These are phyloP conservation scores for Actinidia polygama DNA, from an alignment of 179 eudicot genomes.

Conservation along the genomic window DNA sequence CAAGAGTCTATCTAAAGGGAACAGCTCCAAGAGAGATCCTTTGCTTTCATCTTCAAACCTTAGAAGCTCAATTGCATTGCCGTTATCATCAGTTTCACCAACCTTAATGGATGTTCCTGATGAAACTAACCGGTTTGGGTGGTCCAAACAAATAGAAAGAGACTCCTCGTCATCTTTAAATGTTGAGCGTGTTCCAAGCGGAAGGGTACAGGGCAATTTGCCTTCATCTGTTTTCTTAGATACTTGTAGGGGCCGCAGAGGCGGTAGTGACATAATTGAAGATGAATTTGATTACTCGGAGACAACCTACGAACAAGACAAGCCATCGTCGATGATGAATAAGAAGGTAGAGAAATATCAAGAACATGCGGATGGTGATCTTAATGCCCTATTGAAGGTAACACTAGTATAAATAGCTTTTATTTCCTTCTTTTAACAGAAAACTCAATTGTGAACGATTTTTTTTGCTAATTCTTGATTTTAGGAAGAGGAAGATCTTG, in stretches of 20 bases:
- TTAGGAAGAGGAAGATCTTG: slow-evolving; percentile 97
- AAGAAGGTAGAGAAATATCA: slow-evolving; percentile 40
- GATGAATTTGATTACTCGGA: slow-evolving; percentile 56
- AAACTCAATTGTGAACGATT: too few species aligned
- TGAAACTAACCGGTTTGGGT: too few species aligned
- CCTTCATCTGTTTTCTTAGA: too few species aligned
- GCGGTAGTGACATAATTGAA: slow-evolving; percentile 40
- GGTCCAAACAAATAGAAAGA: too few species aligned
- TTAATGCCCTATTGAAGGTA: slow-evolving; percentile 75
- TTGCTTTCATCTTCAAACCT: slow-evolving; percentile 52
- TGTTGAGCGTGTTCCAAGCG: too few species aligned
- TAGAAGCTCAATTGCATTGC: slow-evolving; percentile 67
- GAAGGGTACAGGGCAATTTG: too few species aligned
- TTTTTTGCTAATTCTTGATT: background rate
- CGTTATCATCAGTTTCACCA: slow-evolving; percentile 46
- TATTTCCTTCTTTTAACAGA: too few species aligned
- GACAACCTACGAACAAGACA: slow-evolving; percentile 70
- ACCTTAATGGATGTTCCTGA: too few species aligned
- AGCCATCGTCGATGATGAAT: slow-evolving; percentile 53
- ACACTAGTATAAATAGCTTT: background rate
- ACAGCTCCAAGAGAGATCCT: slow-evolving; percentile 70
- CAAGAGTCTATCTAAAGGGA: slow-evolving; percentile 93
- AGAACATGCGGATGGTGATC: slow-evolving; percentile 58
- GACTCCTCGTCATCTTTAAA: too few species aligned
- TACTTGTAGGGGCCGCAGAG: too few species aligned